These are phyloP conservation scores for Podospora tetraspora DNA, from an alignment of 495 filamentous ascomycete species.

Conservation along the genomic window DNA sequence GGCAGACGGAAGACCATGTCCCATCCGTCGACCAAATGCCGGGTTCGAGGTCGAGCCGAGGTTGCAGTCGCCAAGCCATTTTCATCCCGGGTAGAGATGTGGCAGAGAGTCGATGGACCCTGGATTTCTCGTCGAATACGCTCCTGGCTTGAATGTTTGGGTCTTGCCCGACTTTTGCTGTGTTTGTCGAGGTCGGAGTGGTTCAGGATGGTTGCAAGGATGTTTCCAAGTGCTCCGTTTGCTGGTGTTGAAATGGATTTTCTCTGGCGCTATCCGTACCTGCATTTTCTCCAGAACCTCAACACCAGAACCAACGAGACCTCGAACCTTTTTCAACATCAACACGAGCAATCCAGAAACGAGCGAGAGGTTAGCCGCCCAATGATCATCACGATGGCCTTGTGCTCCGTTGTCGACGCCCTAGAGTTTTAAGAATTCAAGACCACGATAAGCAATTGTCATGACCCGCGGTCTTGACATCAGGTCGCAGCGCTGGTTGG, in stretches of 20 bases:
- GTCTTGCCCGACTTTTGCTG: not conserved
- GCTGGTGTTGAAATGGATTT: not conserved
- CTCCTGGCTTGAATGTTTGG: not conserved
- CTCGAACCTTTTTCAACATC: not conserved
- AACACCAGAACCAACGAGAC: not conserved
- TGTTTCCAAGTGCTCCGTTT: not conserved
- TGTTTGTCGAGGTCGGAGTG: not conserved
- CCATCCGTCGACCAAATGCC: not conserved
- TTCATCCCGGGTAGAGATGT: not conserved
- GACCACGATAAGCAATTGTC: not conserved
- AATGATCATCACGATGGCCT: not conserved
- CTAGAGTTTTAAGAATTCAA: too few relatives aligned
- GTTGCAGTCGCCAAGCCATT: not conserved
- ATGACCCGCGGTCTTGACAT: too few relatives aligned
- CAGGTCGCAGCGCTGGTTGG: too few relatives aligned
- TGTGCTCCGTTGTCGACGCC: not conserved
- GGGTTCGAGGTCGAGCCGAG: not conserved
- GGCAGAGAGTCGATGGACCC: not conserved
- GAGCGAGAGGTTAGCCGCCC: not conserved
- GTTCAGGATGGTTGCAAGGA: not conserved
- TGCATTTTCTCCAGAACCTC: not conserved
- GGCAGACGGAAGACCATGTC: not conserved
- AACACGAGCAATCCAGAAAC: not conserved
- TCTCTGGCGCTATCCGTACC: not conserved
- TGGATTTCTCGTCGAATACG: not conserved